A percentile compares a stretch with the other conserved stretches of the same genome.
phyloP scores from a whole-genome alignment of 2,329 filamentous ascomycete species.

The Fusarium paranaense region DNA sequence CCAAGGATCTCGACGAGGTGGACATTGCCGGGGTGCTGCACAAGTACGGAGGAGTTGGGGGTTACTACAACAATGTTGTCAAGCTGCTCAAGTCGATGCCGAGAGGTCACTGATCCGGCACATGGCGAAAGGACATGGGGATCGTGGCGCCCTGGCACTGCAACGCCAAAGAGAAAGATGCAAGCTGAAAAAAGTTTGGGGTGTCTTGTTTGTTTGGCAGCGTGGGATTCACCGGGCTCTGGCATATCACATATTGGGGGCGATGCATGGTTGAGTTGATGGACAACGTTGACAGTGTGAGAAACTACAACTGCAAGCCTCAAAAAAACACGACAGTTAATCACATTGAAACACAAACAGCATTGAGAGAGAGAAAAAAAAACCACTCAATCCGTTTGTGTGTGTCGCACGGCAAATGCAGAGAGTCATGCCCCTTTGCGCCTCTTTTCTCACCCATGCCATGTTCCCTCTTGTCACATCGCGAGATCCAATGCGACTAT shows the following conservation, averaged over 20 bases:
- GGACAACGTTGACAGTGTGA: not conserved
- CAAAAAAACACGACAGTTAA: not conserved
- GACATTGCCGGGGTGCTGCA: conserved; percentile 59
- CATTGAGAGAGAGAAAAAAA: not conserved
- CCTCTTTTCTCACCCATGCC: not conserved
- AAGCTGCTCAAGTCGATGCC: conserved; percentile 66
- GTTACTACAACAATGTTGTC: conserved; percentile 69
- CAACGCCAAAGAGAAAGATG: not conserved
- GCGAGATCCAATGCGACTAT: not conserved
- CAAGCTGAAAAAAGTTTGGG: not conserved
- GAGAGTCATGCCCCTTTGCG: not conserved
- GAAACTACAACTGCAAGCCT: not conserved
- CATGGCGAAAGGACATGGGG: not conserved
- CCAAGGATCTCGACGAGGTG: conserved; percentile 43
- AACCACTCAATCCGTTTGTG: not conserved
- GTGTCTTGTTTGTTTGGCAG: not conserved
- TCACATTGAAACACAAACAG: not conserved
- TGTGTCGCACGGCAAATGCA: not conserved
- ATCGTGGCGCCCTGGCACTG: not conserved
- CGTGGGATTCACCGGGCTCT: not conserved
- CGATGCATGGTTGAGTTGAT: not conserved
- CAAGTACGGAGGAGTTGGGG: conserved; percentile 66
- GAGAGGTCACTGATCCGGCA: conserved; percentile 32
- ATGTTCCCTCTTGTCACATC: not conserved
- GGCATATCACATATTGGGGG: not conserved